Conservation (phyloP, 2,329 filamentous ascomycete species). For the Annulohypoxylon truncatum region DNA sequence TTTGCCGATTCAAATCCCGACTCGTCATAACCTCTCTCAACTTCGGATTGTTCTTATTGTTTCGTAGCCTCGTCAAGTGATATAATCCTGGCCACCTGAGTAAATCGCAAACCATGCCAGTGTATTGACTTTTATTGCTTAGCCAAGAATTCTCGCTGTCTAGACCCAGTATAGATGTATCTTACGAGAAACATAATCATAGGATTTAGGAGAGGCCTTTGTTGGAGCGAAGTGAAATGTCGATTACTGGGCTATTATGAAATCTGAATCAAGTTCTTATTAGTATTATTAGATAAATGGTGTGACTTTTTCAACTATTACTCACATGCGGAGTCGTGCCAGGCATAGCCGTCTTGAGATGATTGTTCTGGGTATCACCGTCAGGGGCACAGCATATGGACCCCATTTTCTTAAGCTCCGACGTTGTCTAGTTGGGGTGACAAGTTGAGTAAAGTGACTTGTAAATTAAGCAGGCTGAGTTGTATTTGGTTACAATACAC, state of each 20-base stretch:
- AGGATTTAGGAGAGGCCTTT: slow-evolving; percentile 1
- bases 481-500: neutral
- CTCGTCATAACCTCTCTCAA: neutral
- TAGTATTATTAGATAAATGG: neutral
- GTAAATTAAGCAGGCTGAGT: neutral
- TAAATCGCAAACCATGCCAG: neutral
- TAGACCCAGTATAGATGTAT: slow-evolving; percentile 7
- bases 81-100: neutral
- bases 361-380: neutral
- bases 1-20: neutral
- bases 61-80: neutral
- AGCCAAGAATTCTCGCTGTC: neutral
- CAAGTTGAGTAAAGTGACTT: neutral
- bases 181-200: slow-evolving; percentile 12
- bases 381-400: slow-evolving; percentile 14
- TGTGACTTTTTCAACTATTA: neutral
- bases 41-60: neutral
- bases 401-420: neutral
- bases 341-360: neutral
- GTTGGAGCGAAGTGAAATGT: neutral
- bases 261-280: neutral
- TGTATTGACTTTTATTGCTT: neutral
- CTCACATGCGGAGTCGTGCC: neutral
- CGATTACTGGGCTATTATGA: neutral
- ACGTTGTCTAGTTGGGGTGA: neutral